Evolutionary conservation across 1,139 yeast genomes (phyloP), one percentile per base, ranked within the genome.

Genomic region (Suhomyces atakaporum): DNA sequence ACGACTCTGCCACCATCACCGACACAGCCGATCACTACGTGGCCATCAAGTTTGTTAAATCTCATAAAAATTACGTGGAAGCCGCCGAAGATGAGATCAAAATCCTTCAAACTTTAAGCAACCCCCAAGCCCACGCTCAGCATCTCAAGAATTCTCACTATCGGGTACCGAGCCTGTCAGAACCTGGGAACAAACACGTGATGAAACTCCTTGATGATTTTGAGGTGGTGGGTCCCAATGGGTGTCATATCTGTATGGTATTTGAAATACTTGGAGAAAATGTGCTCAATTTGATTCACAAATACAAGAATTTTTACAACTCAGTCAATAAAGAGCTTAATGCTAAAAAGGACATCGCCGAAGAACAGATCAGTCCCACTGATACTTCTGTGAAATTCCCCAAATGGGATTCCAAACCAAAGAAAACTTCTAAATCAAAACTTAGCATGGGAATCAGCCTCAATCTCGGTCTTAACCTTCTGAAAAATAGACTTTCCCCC

Each of bases 251-350:
- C 9, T 85, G 84, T 31, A 87, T 88, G 95, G 95, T 85, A 7
- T 86, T 88, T 55, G 96, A 87, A 62, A 90, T 87, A 1, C 66
- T 88, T 38, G 96, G 96, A 4, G 95, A 87, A 56, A 87, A 83
- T 50, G 61, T 87, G 45, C 62, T 87, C 35, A 86, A 87, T 16
- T 66, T 87, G 39, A 81, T 85, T 36, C 72, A 83, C 49, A 69
- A 86, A 34, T 82, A 75, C 53, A 75, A 77, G 49, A 84, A 81
- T 27, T 44, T 42, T 25, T 42, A 44, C 40, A 33, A 30, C 27
- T 31, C 33, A 25, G 27, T 47, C 25, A 34, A 37, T 25, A 35
- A 37, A 29, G 50, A 46, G 35, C 32, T 47, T 16, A 5, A 18
- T 18, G 29, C 37, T 2, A 38, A 20, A 29, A 30, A 24, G 24